Conservation (phyloP, 2,329 filamentous ascomycete genomes). For the Microdochium bolleyi region DNA sequence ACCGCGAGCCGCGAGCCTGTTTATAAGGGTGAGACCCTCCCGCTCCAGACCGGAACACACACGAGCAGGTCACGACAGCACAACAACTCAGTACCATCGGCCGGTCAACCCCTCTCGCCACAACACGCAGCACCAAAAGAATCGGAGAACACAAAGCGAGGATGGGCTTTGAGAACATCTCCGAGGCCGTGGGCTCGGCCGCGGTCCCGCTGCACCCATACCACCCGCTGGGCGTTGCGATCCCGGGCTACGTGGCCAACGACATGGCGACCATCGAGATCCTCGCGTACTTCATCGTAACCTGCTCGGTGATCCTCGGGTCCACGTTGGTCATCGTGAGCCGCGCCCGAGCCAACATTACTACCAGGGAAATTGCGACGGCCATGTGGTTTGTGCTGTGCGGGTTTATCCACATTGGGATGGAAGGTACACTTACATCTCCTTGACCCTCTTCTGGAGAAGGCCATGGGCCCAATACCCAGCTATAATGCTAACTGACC, state of each 20-base stretch:
- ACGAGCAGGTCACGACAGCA: too few species aligned
- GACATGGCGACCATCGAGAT: constrained; percentile 50
- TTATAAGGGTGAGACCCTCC: too few species aligned
- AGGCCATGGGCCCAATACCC: too few species aligned
- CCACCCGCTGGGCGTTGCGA: constrained; percentile 56
- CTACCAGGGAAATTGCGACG: constrained; percentile 44
- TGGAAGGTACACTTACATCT: constrained; percentile 24
- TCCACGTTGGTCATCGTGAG: constrained; percentile 46
- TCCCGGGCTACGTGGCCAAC: constrained; percentile 60
- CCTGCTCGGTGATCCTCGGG: constrained; percentile 48
- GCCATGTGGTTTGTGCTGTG: constrained; percentile 73
- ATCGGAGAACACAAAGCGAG: too few species aligned
- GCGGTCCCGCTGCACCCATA: constrained; percentile 48
- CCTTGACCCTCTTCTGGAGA: neutral
- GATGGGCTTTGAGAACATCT: neutral
- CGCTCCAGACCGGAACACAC: too few species aligned
- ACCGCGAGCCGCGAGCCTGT: too few species aligned
- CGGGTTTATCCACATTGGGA: constrained; percentile 38
- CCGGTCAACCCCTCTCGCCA: too few species aligned
- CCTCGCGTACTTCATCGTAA: constrained; percentile 49
- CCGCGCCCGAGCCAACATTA: constrained; percentile 42
- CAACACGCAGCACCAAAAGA: too few species aligned
- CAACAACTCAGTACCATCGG: too few species aligned
- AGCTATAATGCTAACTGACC: too few species aligned
- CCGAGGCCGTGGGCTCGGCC: neutral